Evolutionary conservation across 2,329 filamentous ascomycete genomes (phyloP), one percentile per base, ranked within the genome.

Genomic region (Eutypella sp.): DNA sequence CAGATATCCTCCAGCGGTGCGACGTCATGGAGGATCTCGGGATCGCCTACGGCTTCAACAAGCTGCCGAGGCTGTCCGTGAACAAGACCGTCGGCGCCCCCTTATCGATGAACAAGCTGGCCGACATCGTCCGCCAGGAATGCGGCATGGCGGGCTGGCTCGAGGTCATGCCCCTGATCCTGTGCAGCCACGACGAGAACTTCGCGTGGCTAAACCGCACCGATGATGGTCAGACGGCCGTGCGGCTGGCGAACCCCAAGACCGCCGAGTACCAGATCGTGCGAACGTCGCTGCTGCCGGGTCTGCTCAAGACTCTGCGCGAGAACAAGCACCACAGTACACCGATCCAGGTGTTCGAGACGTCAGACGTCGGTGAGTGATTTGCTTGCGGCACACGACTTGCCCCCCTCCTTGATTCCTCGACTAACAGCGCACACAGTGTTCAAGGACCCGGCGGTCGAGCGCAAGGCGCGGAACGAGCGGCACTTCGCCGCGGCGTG

Each of bases 11-110:
- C 25, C 93, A 99, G 68, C 87, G 96, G 63, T 95, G 90, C 59
- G 93, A 99, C 65, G 88, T 99, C 56, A 99, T 99, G 92, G 93
- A 99, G 71, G 95, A 99, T 64, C 84, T 95, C 18, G 93, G 90
- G 34, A 93, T 99, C 54, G 90, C 89, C 44, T 96, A 97, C 67
- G 93, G 95, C 54, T 99, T 96, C 79, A 99, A 99, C 76, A 89
- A 87, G 52, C 84, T 99, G 16, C 91, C 92, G 1, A 85, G 90
- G 43, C 83, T 85, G 41, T 89, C 92, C 61, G 90, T 91, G 8
- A 90, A 84, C 67, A 91, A 90, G 62, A 86, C 87, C 20, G 87
- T 96, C 50, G 95, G 89, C 40, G 86, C 89, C 47, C 89, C 91
- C 9, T 77, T 97, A 9, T 81, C 83, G 49, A 85, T 99, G 69